A percentile compares a stretch with the other conserved stretches of the same genome.
These are phyloP conservation scores for Hypoxylon sp. DNA, from an alignment of 2,329 filamentous ascomycete genomes.

Conservation along the genomic window DNA sequence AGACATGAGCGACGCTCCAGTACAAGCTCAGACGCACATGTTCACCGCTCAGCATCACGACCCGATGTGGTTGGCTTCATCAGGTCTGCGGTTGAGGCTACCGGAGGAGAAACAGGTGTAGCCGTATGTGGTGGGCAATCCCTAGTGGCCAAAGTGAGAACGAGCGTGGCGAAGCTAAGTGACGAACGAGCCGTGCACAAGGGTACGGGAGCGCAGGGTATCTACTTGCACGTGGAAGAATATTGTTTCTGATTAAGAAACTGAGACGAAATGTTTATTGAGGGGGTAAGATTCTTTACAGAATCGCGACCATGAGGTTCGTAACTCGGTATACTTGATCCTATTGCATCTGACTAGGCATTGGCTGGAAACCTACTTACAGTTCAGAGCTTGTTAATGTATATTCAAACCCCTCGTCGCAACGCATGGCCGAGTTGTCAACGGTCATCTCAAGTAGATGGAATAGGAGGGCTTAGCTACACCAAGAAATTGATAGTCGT, in stretches of 20 bases:
- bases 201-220: conserved; percentile 74
- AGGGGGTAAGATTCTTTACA: not conserved
- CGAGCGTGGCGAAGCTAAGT: conserved; percentile 68
- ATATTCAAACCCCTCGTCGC: conserved; percentile 2
- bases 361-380: conserved; percentile 14
- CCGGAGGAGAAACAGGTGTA: conserved; percentile 73
- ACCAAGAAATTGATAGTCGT: conserved; percentile 11
- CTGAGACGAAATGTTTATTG: conserved; percentile 1
- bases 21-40: conserved; percentile 57
- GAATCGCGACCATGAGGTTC: not conserved
- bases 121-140: conserved; percentile 72
- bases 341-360: conserved; percentile 4
- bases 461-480: conserved; percentile 5
- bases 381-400: conserved; percentile 2
- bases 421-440: not conserved
- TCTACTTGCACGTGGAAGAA: conserved; percentile 72
- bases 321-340: conserved; percentile 6
- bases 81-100: conserved; percentile 67
- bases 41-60: conserved; percentile 62
- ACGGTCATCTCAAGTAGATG: conserved; percentile 7
- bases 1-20: conserved; percentile 41
- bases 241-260: conserved; percentile 63
- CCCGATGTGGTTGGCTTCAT: conserved; percentile 69
- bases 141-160: conserved; percentile 68
- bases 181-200: conserved; percentile 76